These are phyloP conservation scores for Oryza nivara DNA, from an alignment of 176 grass and related monocot species.

Conservation along the genomic window DNA sequence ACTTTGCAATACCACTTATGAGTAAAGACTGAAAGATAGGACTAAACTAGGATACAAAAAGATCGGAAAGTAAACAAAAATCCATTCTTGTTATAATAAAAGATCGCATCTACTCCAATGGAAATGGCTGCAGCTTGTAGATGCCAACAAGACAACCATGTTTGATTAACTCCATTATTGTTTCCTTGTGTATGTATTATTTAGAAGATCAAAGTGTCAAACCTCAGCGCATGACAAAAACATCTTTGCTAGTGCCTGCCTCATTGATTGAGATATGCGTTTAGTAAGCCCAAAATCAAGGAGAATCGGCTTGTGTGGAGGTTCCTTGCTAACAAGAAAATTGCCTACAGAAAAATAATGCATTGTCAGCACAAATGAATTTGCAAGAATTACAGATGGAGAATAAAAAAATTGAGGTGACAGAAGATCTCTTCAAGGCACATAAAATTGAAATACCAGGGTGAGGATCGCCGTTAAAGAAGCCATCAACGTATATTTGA, in stretches of 20 bases:
- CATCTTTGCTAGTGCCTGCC: slow-evolving; percentile 90
- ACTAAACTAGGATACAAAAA: neutral
- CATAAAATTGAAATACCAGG: slow-evolving; percentile 64
- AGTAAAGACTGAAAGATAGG: slow-evolving; percentile 9
- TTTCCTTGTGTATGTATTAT: slow-evolving; percentile 29
- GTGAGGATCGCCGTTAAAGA: slow-evolving; percentile 98
- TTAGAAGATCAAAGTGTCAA: slow-evolving; percentile 34
- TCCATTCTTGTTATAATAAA: slow-evolving; percentile 7
- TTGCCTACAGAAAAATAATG: slow-evolving; percentile 64
- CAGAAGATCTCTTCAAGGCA: slow-evolving; percentile 24
- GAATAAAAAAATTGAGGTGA: neutral
- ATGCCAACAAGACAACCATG: slow-evolving; percentile 10
- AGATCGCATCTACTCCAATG: neutral
- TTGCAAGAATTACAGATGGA: slow-evolving; percentile 6
- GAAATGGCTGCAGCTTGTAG: slow-evolving; percentile 13
- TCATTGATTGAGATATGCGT: slow-evolving; percentile 80
- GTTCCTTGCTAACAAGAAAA: slow-evolving; percentile 95
- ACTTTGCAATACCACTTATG: neutral
- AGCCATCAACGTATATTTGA: slow-evolving; percentile 97
- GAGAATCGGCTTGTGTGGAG: slow-evolving; percentile 88
- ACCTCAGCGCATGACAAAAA: slow-evolving; percentile 97
- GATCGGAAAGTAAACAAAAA: slow-evolving; percentile 1
- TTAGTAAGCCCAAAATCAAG: slow-evolving; percentile 99
- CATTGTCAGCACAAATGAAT: slow-evolving; percentile 2
- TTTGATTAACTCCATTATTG: neutral